Percentiles rank a stretch among this genome's conserved stretches.
These are phyloP conservation scores for Claviceps monticola DNA, from an alignment of 2,329 filamentous ascomycete species.

Conservation along the genomic window DNA sequence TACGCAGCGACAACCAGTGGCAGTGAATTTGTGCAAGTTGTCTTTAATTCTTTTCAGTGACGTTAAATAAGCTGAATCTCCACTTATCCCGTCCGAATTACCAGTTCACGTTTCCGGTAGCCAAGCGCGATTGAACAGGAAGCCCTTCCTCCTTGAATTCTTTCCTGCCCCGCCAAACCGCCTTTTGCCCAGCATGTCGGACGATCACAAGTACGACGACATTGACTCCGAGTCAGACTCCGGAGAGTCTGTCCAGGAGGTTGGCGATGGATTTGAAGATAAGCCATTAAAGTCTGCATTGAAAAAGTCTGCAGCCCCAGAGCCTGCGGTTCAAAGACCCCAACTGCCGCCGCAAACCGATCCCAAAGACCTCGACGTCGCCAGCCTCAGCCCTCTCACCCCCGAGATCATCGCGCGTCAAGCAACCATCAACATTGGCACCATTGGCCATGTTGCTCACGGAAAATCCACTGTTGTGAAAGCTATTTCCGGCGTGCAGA, in stretches of 20 bases:
- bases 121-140: neutral
- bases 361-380: slow-evolving; percentile 74
- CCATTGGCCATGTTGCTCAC: slow-evolving; percentile 97
- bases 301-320: slow-evolving; percentile 53
- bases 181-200: slow-evolving; percentile 30
- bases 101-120: neutral
- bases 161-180: slow-evolving; percentile 16
- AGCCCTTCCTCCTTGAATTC: neutral
- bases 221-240: slow-evolving; percentile 59
- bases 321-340: slow-evolving; percentile 40
- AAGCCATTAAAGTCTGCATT: slow-evolving; percentile 71
- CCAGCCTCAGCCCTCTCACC: slow-evolving; percentile 67
- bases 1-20: slow-evolving; percentile 5
- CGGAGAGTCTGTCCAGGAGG: slow-evolving; percentile 49
- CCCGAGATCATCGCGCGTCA: slow-evolving; percentile 96
- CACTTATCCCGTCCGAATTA: neutral
- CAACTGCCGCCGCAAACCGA: slow-evolving; percentile 77
- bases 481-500: slow-evolving; percentile 97
- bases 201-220: slow-evolving; percentile 54
- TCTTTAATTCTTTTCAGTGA: neutral
- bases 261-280: slow-evolving; percentile 43
- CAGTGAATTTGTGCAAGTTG: neutral
- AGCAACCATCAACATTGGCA: slow-evolving; percentile 98
- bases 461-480: slow-evolving; percentile 98
- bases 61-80: neutral